phyloP scores from a whole-genome alignment of 148 eudicot genomes.

The Cornus florida region DNA sequence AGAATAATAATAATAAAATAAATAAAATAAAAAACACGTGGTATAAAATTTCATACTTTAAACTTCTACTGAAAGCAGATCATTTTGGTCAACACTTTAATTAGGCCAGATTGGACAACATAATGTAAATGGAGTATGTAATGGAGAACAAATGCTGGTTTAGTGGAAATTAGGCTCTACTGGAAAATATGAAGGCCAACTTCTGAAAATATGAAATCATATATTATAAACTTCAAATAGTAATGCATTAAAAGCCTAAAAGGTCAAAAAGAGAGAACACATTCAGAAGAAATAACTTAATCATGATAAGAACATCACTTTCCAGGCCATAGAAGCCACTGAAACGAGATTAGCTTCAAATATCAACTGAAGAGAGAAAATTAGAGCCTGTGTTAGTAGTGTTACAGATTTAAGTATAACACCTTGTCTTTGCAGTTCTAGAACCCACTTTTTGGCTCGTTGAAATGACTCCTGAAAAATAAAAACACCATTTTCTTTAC shows the following conservation, averaged over 20 bases:
- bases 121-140: neutral
- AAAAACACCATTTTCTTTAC: constrained; percentile 9
- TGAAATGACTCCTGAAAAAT: constrained; percentile 56
- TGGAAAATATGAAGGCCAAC: neutral
- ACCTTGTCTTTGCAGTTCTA: constrained; percentile 75
- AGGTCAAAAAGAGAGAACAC: neutral
- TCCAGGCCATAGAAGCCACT: neutral
- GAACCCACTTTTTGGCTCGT: constrained; percentile 69
- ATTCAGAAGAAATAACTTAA: neutral
- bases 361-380: neutral
- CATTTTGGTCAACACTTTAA: too few species aligned
- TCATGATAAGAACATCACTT: neutral
- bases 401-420: neutral
- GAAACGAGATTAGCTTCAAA: neutral
- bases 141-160: neutral
- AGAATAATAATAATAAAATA: too few species aligned
- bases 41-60: too few species aligned
- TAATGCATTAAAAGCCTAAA: neutral
- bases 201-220: neutral
- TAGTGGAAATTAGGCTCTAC: neutral
- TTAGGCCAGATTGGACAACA: neutral
- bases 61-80: too few species aligned
- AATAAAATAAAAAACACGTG: too few species aligned
- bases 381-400: neutral
- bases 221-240: neutral